Percentiles rank a stretch among this genome's conserved stretches.
These are phyloP conservation scores for Melanopsichium pennsylvanicum DNA, from an alignment of 1,284 basidiomycete genomes.

Conservation along the genomic window DNA sequence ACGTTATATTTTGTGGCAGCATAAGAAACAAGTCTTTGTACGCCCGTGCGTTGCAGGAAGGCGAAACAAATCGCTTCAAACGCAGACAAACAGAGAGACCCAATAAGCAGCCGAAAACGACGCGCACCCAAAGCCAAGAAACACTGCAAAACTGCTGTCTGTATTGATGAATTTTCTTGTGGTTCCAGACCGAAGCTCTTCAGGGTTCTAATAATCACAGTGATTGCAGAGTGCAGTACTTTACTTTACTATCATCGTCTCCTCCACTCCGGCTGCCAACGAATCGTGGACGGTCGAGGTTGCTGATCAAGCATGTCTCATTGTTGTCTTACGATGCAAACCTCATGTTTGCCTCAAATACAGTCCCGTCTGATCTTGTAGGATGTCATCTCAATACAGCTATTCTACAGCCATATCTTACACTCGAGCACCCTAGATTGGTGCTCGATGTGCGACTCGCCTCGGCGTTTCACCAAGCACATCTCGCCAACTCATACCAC, in stretches of 20 bases:
- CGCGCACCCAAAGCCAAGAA: too few relatives aligned
- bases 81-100: background rate
- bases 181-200: too few relatives aligned
- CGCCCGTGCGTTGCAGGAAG: background rate
- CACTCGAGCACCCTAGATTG: constrained; percentile 19
- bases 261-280: too few relatives aligned
- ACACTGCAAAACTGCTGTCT: too few relatives aligned
- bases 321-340: background rate
- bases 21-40: too few relatives aligned
- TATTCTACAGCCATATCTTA: constrained; percentile 9
- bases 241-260: too few relatives aligned
- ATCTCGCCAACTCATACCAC: constrained; percentile 28
- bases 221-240: too few relatives aligned
- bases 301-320: constrained; percentile 9
- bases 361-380: too few relatives aligned
- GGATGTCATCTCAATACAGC: too few relatives aligned
- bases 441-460: constrained; percentile 30
- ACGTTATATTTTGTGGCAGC: background rate
- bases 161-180: too few relatives aligned
- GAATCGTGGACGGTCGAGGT: background rate
- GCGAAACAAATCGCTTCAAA: background rate
- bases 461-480: constrained; percentile 23
- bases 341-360: too few relatives aligned
- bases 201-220: background rate
- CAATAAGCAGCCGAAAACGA: too few relatives aligned